Percentiles rank a stretch among this genome's conserved stretches.
These are phyloP conservation scores for Phaeosphaeriaceae sp. DNA, from an alignment of 2,329 filamentous ascomycete genomes.

Conservation along the genomic window DNA sequence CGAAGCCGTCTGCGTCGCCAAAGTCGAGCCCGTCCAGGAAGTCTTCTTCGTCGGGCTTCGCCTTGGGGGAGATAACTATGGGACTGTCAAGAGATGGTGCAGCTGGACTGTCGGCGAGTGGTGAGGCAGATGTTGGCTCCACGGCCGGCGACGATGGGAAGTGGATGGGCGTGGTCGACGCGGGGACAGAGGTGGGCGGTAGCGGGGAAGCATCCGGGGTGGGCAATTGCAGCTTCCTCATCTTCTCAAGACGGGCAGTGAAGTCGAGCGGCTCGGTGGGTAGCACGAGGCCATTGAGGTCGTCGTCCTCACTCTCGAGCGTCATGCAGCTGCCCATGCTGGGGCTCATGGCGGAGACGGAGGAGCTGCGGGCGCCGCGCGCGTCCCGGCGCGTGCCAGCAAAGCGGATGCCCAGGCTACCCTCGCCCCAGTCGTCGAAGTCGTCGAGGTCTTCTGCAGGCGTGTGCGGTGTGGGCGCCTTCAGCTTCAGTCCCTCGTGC, in stretches of 20 bases:
- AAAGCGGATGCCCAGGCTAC: constrained; percentile 88
- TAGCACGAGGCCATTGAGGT: constrained; percentile 85
- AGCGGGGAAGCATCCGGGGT: constrained; percentile 22
- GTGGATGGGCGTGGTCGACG: constrained; percentile 20
- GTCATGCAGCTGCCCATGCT: constrained; percentile 92
- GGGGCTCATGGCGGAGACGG: constrained; percentile 86
- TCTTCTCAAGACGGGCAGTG: constrained; percentile 75
- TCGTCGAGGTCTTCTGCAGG: constrained; percentile 72
- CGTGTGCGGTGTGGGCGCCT: constrained; percentile 54
- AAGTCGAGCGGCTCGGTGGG: constrained; percentile 86
- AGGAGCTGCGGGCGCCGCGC: constrained; percentile 84
- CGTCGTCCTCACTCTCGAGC: constrained; percentile 91
- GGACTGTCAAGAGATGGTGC: constrained; percentile 9
- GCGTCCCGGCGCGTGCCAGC: constrained; percentile 83
- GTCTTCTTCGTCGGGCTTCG: constrained; percentile 66
- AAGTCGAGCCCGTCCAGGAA: constrained; percentile 88
- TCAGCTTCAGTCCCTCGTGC: constrained; percentile 49
- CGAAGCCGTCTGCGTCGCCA: constrained; percentile 81
- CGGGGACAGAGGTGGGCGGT: constrained; percentile 42
- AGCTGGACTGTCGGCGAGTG: constrained; percentile 28
- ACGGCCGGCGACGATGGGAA: constrained; percentile 24
- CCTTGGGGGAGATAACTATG: constrained; percentile 18
- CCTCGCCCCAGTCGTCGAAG: constrained; percentile 90
- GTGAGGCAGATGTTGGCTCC: constrained; percentile 16
- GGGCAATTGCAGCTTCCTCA: constrained; percentile 59